A percentile compares a stretch with the other conserved stretches of the same genome.
phyloP scores from a whole-genome alignment of 192 early-diverging fungal genomes.

The Coemansia guatemalensis region DNA sequence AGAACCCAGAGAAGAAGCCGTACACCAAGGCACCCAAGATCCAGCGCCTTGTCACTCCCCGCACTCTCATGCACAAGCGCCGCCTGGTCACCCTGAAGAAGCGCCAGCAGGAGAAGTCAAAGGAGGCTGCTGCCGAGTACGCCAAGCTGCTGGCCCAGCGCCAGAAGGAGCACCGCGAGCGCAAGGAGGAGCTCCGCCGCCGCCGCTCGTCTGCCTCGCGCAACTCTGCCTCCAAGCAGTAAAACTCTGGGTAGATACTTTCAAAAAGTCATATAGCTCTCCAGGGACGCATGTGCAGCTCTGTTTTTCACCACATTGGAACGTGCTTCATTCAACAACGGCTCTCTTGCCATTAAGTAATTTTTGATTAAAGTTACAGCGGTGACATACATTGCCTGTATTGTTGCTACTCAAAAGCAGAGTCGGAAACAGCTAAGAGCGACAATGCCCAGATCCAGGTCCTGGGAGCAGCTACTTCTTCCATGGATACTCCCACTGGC shows the following conservation, averaged over 20 bases:
- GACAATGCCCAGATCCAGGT: no score
- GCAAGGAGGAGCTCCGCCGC: conserved; percentile 68
- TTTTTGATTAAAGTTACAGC: not conserved
- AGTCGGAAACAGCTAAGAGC: conserved; percentile 4
- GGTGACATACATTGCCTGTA: not conserved
- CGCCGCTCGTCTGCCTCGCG: conserved; percentile 56
- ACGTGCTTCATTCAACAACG: conserved; percentile 7
- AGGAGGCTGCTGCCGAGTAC: conserved; percentile 69
- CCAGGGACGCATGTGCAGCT: conserved; percentile 13
- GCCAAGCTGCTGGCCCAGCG: conserved; percentile 86
- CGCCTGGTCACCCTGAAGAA: conserved; percentile 85
- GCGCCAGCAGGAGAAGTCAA: conserved; percentile 75
- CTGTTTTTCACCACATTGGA: conserved; percentile 1
- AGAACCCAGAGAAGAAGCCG: conserved; percentile 87
- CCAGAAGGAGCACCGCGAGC: conserved; percentile 94
- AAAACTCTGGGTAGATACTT: conserved; percentile 37
- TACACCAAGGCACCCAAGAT: conserved; percentile 95
- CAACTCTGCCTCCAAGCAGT: conserved; percentile 57
- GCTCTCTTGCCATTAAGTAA: not conserved
- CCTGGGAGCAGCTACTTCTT: conserved; percentile 22
- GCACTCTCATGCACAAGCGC: conserved; percentile 95
- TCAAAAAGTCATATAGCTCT: conserved; percentile 18
- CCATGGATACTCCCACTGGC: conserved; percentile 66
- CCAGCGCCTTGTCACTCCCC: conserved; percentile 97
- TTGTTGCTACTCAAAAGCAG: not conserved